Base-by-base conservation (phyloP, 2,329 filamentous ascomycete genomes). In the Fusarium sp. region DNA sequence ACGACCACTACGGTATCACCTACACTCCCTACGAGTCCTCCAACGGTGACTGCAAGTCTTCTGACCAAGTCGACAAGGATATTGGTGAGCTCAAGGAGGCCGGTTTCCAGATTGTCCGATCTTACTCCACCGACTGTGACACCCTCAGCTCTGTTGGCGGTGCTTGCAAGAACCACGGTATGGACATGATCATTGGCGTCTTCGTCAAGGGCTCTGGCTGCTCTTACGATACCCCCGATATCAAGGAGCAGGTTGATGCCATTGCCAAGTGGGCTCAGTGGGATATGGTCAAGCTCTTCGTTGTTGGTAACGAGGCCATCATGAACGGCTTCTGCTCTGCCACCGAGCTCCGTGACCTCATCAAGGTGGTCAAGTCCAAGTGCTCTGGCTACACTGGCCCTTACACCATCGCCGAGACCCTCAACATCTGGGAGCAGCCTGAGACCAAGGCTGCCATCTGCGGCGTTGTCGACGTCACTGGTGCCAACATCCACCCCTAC, bases 51-150 rank as follows among this genome's bases (percentile, higher is more conserved):
- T 95, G 93, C 90, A 94, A 93, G 89, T 77, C 78, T 65, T 81
- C 86, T 66, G 68, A 69, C n/a, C 79, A 87, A 50, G 89, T 95
- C 63, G 78, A 85, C 66, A 58, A 75, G 27, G 92, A 95, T 71
- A 86, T 95, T 72, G 79, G 81, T 40, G 73, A 80, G 64, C 92
- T 95, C 78, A 88, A 90, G 76, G 52, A 74, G 56, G 88, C 88
- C 71, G 92, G 92, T 65, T 94, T 95, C 88, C 82, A 82, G 70
- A 84, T 88, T 52, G 80, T 95, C 79, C 95, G 95, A 81, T 86
- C 96, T 79, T 98, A 98, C 90, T 94, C 92, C 71, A 95, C 94
- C 73, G 95, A 98, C 88, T 98, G 95, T 87, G 86, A 88, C 82
- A 92, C 91, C 59, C 92, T 97, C 66, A 82, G 90, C 78, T 91